Conservation (phyloP, 768 basidiomycete genomes). For the Scleroderma bovista region DNA sequence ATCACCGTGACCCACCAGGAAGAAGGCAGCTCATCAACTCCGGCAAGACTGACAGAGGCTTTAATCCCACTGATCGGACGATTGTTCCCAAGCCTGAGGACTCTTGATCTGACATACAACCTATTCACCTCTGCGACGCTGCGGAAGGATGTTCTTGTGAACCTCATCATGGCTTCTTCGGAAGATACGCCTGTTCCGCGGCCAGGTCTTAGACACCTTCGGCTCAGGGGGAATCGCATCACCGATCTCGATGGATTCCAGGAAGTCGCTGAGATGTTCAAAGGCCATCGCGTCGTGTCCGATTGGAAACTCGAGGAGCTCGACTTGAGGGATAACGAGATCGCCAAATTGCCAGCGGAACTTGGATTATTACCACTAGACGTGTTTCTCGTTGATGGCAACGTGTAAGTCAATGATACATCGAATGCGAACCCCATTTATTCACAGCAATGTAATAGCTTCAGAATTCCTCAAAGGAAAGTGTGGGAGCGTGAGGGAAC, state of each 20-base stretch:
- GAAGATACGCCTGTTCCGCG: conserved; percentile 21
- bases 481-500: conserved; percentile 89
- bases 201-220: conserved; percentile 59
- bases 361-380: conserved; percentile 74
- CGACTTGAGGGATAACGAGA: conserved; percentile 78
- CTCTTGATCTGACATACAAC: conserved; percentile 76
- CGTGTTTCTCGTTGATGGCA: conserved; percentile 80
- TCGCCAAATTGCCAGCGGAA: conserved; percentile 61
- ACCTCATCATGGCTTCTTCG: conserved; percentile 46
- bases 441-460: conserved; percentile 37
- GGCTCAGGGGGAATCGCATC: conserved; percentile 64
- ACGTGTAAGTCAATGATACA: conserved; percentile 49
- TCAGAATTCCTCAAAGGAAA: conserved; percentile 73
- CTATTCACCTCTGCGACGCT: conserved; percentile 50
- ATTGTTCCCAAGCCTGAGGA: conserved; percentile 66
- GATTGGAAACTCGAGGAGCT: conserved; percentile 79
- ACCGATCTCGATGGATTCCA: conserved; percentile 57
- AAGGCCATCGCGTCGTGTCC: conserved; percentile 53
- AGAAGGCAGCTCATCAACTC: conserved; percentile 27
- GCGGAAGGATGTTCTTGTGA: conserved; percentile 40
- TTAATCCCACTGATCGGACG: conserved; percentile 54
- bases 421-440: neutral
- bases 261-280: conserved; percentile 57
- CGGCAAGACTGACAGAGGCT: conserved; percentile 45
- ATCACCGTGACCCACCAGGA: conserved; percentile 42